Evolutionary conservation across 768 basidiomycete species (phyloP).

Genomic region (Lactarius trivialis): DNA sequence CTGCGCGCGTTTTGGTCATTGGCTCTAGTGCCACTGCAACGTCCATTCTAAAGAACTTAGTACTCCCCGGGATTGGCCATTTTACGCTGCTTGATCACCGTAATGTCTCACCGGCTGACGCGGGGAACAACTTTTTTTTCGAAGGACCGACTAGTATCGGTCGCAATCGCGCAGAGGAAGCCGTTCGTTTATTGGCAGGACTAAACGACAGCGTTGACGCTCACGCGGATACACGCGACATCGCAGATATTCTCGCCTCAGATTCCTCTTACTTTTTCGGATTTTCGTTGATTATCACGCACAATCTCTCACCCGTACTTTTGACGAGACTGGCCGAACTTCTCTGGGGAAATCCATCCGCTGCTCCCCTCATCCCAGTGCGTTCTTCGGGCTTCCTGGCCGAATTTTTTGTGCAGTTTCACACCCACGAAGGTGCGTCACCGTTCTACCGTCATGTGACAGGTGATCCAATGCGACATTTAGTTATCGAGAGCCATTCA

Average conservation of each 20-base stretch:
- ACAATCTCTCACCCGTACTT: constrained; percentile 59
- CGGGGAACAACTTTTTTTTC: constrained; percentile 96
- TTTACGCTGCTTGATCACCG: constrained; percentile 83
- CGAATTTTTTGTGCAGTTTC: constrained; percentile 82
- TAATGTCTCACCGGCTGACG: constrained; percentile 61
- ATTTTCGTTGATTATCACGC: constrained; percentile 78
- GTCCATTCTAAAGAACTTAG: constrained; percentile 91
- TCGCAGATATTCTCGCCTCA: constrained; percentile 52
- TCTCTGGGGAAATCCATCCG: constrained; percentile 58
- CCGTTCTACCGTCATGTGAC: background rate
- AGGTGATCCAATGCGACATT: background rate
- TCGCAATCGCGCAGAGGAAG: constrained; percentile 71
- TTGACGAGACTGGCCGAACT: constrained; percentile 55
- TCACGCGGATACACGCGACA: constrained; percentile 46
- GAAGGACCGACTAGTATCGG: constrained; percentile 71
- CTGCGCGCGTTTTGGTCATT: constrained; percentile 73
- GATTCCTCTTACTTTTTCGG: constrained; percentile 49
- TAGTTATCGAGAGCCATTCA: constrained; percentile 87
- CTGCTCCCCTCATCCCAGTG: constrained; percentile 68
- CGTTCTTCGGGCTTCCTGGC: constrained; percentile 87
- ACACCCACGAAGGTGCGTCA: constrained; percentile 73
- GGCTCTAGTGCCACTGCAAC: constrained; percentile 79
- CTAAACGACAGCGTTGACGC: constrained; percentile 86
- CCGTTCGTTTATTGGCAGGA: constrained; percentile 68
- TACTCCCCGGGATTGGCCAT: constrained; percentile 92